Base-by-base conservation (phyloP, 345 rosid species). In the Moringa oleifera region DNA sequence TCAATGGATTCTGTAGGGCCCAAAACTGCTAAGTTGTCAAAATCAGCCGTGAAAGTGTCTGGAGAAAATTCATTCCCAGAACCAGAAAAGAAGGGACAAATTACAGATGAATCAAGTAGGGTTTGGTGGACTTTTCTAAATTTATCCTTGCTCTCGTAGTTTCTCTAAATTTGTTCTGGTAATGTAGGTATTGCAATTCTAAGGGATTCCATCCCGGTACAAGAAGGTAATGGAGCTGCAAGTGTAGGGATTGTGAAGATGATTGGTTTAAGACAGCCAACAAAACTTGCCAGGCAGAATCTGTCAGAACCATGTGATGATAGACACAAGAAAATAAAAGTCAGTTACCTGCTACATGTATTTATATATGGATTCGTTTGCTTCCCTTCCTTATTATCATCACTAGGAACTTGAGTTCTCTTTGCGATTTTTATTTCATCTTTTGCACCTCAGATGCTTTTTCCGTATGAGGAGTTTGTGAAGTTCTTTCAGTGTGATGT, bases 391-490 rank as follows among this genome's bases (percentile, higher is more conserved):
- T 41, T 28, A 23, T 25, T 63, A 52, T 60, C 51, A 47, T 25
- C 61, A 45, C 20, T 49, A 47, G 25, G 41, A 53, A 62, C 49
- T 62, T 61, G 51, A 52, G 24, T 16, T 54, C 25, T 55, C 23
- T 19, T 20, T 16, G 51, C 47, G 61, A 25, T n/a, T 45, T 58
- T 53, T 33, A 46, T 59, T 51, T 55, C 3, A 28, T 66, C 36
- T 54, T 25, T 31, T 69, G 45, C 57, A 25, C 57, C 54, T 51
- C 76, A 83, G 88, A 73, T 76, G 83, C 65, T 84, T 70, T 89
- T 89, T 77, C 94, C 94, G 33, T 89, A 89, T 20, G 96, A 83
- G 75, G 91, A 76, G 70, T 89, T 83, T 80, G 71, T 85, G 63
- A 79, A 68, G 71, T 80, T 87, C 69, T 89, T 87, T 72, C 90